Percentiles rank a stretch among this genome's conserved stretches.
Conservation (phyloP, 2,329 filamentous ascomycete genomes). For the Talaromyces amestolkiae region DNA sequence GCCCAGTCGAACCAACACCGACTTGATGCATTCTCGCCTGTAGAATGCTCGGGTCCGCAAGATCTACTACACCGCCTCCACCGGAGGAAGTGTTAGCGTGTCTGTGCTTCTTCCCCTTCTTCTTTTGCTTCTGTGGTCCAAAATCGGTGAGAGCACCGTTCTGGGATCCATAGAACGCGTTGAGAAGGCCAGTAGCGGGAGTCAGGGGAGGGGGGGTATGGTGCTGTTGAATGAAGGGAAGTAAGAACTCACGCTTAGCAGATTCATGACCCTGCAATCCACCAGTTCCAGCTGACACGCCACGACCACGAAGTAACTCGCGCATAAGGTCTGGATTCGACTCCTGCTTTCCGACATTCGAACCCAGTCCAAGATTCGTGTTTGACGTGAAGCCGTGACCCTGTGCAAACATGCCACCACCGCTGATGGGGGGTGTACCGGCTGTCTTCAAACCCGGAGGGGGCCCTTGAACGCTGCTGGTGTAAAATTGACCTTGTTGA, state of each 20-base stretch:
- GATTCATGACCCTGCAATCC: slow-evolving; percentile 74
- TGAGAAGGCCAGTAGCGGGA: slow-evolving; percentile 86
- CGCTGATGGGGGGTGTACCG: slow-evolving; percentile 80
- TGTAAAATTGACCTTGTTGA: slow-evolving; percentile 66
- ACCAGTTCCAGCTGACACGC: slow-evolving; percentile 54
- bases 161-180: slow-evolving; percentile 85
- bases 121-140: slow-evolving; percentile 92
- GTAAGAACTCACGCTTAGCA: slow-evolving; percentile 97
- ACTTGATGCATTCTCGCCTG: slow-evolving; percentile 94
- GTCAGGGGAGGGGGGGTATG: slow-evolving; percentile 84
- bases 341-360: slow-evolving; percentile 66
- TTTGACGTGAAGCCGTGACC: slow-evolving; percentile 73
- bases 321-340: slow-evolving; percentile 72
- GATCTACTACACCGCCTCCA: slow-evolving; percentile 99
- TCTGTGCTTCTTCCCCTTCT: slow-evolving; percentile 99
- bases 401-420: slow-evolving; percentile 83
- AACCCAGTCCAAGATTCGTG: slow-evolving; percentile 62
- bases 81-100: slow-evolving; percentile 99
- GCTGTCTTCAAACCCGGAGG: slow-evolving; percentile 94
- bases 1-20: slow-evolving; percentile 72
- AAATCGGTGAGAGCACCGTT: slow-evolving; percentile 85
- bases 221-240: slow-evolving; percentile 87
- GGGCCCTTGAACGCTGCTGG: slow-evolving; percentile 82
- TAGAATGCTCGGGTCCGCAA: slow-evolving; percentile 99
- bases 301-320: slow-evolving; percentile 72